Evolutionary conservation across 805 yeast genomes (phyloP), one percentile per base, ranked within the genome.

Genomic region (Spathaspora arborariae): DNA sequence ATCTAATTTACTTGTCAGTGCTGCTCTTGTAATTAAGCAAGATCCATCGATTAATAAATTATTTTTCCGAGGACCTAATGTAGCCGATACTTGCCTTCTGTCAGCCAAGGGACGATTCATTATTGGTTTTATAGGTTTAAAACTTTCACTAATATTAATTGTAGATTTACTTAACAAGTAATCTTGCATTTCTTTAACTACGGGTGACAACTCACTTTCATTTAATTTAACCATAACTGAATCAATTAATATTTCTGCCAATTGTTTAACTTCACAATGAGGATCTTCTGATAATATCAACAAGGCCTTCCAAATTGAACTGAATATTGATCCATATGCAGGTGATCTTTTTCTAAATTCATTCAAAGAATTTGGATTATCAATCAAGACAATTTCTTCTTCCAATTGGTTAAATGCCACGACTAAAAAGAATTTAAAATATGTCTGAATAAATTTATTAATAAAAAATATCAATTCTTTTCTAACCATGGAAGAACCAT

Each of bases 401-500:
- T 86, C 89, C 21, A 94, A 60, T 54, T 89, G 90, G 41, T 88
- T 79, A 62, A 84, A 90, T 0, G 97, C 96, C 49, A 91, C 84
- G 1, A 92, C 94, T 45, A 90, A 62, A 57, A 92, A 91, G 57
- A 88, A 86, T 48, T 81, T 79, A 20, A 78, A 67, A 63, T 90
- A 85, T 37, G 82, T 81, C 47, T 77, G 65, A 10, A 90, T 85
- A 59, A 88, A 82, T 40, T 82, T 79, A 34, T 94, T 85, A 45
- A 90, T 77, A 57, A 87, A 87, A 20, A 84, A 82, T 5, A 87
- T 80, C 8, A 88, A 78, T 60, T 94, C 98, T 52, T 89, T 82
- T 47, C 99, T 70, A 1, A 94, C 97, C 54, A 92, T 67, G 0
- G 96, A 81, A 0, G 96, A 87, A 0, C 96, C 98, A 65, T 94